These are phyloP conservation scores for Salix exigua DNA, from an alignment of 345 rosid genomes.

Conservation along the genomic window DNA sequence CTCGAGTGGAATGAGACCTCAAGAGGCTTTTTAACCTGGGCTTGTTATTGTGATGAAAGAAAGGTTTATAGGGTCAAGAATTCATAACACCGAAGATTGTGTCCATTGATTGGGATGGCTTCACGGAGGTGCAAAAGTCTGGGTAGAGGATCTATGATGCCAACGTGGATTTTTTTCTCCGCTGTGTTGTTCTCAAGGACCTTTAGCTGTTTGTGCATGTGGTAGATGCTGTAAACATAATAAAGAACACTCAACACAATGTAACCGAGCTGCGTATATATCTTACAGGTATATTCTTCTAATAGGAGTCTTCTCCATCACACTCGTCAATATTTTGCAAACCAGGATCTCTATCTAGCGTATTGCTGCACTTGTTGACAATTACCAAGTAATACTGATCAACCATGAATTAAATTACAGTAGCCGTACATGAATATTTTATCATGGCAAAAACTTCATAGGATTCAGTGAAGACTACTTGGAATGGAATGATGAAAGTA, in stretches of 20 bases:
- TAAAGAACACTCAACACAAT: neutral
- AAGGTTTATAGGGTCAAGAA: neutral
- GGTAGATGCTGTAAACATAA: neutral
- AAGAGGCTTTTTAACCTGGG: neutral
- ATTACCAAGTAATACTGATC: too few species aligned
- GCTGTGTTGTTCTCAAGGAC: neutral
- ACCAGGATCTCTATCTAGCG: neutral
- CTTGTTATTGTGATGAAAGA: neutral
- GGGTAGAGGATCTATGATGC: constrained; percentile 3
- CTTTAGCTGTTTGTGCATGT: neutral
- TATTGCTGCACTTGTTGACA: too few species aligned
- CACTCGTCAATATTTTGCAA: neutral
- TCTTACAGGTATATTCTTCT: neutral
- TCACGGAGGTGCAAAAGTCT: neutral
- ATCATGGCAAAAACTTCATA: neutral
- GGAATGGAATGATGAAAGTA: neutral
- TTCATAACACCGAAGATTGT: constrained; percentile 17
- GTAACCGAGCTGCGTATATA: neutral
- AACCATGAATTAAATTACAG: too few species aligned
- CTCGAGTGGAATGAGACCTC: neutral
- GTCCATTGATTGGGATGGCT: constrained; percentile 8
- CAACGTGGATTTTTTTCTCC: neutral
- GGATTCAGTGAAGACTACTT: neutral
- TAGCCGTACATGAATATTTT: neutral
- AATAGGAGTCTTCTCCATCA: neutral